These are phyloP conservation scores for Exophiala aquamarina DNA, from an alignment of 2,329 filamentous ascomycete genomes.

Conservation along the genomic window DNA sequence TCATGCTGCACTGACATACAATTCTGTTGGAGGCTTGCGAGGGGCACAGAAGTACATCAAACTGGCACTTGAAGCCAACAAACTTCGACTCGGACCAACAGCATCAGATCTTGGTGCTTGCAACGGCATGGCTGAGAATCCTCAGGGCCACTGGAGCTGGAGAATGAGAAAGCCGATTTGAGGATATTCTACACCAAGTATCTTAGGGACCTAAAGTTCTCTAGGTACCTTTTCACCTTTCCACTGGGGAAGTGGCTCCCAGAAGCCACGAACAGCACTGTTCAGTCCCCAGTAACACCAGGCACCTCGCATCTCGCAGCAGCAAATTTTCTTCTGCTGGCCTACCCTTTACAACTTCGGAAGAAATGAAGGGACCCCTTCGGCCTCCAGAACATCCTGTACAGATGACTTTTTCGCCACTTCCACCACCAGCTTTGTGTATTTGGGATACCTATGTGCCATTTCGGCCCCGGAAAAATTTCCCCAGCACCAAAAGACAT, in stretches of 20 bases:
- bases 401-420: slow-evolving; percentile 11
- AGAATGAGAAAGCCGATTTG: slow-evolving; percentile 6
- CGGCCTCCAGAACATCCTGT: background rate
- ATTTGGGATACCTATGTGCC: slow-evolving; percentile 10
- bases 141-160: slow-evolving; percentile 22
- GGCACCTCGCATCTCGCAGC: too few species aligned
- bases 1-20: slow-evolving; percentile 19
- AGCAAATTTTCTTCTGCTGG: too few species aligned
- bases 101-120: slow-evolving; percentile 9
- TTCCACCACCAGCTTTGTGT: slow-evolving; percentile 10
- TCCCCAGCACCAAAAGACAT: slow-evolving; percentile 37
- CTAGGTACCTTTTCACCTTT: too few species aligned
- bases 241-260: too few species aligned
- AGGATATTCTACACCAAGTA: too few species aligned
- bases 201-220: too few species aligned
- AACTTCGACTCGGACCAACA: slow-evolving; percentile 11
- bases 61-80: slow-evolving; percentile 13
- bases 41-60: slow-evolving; percentile 15
- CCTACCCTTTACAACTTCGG: slow-evolving; percentile 4
- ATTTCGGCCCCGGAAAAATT: background rate
- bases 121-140: slow-evolving; percentile 10
- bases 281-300: too few species aligned
- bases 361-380: background rate
- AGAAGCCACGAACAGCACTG: too few species aligned
- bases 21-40: slow-evolving; percentile 11